phyloP scores from a whole-genome alignment of 2,329 filamentous ascomycete species.

The Colletotrichum ledebouriae region DNA sequence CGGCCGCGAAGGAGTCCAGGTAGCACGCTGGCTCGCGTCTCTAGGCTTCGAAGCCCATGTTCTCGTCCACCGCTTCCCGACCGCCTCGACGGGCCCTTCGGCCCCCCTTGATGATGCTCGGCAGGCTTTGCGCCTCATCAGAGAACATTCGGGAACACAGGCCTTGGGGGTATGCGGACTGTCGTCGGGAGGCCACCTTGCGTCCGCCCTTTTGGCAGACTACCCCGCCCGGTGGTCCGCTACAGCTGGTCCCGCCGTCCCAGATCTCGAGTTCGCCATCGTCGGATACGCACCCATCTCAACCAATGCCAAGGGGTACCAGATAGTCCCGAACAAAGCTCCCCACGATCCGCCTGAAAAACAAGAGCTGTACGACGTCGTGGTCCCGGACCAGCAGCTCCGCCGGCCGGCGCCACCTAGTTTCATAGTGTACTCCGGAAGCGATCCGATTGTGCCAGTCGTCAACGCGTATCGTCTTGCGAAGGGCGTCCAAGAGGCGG shows the following conservation, averaged over 20 bases:
- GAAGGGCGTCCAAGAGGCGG: conserved; percentile 39
- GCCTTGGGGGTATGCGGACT: conserved; percentile 43
- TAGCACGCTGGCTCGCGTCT: conserved; percentile 44
- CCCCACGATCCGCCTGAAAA: conserved; percentile 45
- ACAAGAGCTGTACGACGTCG: conserved; percentile 44
- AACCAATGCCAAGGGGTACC: conserved; percentile 44
- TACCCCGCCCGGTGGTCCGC: conserved; percentile 42
- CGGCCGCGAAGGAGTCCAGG: conserved; percentile 44
- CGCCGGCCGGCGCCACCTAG: conserved; percentile 41
- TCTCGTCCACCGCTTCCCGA: conserved; percentile 46
- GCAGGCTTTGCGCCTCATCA: conserved; percentile 43
- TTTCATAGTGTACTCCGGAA: conserved; percentile 44
- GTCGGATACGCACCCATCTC: conserved; percentile 47
- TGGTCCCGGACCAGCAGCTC: conserved; percentile 44
- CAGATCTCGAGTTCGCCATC: conserved; percentile 41
- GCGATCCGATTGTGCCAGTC: conserved; percentile 44
- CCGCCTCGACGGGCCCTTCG: conserved; percentile 38
- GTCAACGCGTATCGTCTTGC: conserved; percentile 45
- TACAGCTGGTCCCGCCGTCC: conserved; percentile 31
- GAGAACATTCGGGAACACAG: not conserved
- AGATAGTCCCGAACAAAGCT: conserved; percentile 43
- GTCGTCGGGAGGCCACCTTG: conserved; percentile 45
- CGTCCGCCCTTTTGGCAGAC: conserved; percentile 43
- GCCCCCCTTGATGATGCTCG: conserved; percentile 44
- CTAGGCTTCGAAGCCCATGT: conserved; percentile 45